Evolutionary conservation across 768 basidiomycete species (phyloP).

Genomic region (Pholiota molesta): DNA sequence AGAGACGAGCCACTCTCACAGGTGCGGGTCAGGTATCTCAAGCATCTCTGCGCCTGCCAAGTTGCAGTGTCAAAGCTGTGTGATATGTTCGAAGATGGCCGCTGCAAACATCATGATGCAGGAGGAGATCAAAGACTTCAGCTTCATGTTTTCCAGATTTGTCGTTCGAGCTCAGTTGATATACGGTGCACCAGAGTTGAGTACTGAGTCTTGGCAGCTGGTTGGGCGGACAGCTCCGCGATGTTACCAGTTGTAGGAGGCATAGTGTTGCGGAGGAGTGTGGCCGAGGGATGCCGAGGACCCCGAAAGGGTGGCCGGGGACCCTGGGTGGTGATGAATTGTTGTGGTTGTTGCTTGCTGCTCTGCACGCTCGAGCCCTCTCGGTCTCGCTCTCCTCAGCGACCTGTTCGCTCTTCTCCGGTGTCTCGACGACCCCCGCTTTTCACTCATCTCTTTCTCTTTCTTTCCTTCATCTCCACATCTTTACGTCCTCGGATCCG

Average conservation of each 20-base stretch:
- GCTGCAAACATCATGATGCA: too few relatives aligned
- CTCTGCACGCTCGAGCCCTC: slow-evolving; percentile 23
- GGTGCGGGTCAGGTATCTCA: too few relatives aligned
- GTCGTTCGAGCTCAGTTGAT: too few relatives aligned
- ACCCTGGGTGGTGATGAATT: slow-evolving; percentile 6
- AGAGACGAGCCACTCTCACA: too few relatives aligned
- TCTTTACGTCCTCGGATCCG: slow-evolving; percentile 8
- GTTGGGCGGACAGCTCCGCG: too few relatives aligned
- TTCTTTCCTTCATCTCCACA: slow-evolving; percentile 25
- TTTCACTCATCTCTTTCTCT: slow-evolving; percentile 34
- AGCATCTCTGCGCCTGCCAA: too few relatives aligned
- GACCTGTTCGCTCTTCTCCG: slow-evolving; percentile 35
- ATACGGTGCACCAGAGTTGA: too few relatives aligned
- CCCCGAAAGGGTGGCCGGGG: slow-evolving; percentile 13
- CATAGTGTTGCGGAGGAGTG: not conserved
- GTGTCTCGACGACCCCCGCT: slow-evolving; percentile 41
- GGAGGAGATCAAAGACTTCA: not conserved
- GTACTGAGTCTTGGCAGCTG: too few relatives aligned
- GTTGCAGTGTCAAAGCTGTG: too few relatives aligned
- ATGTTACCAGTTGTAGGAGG: too few relatives aligned
- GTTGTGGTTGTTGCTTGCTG: slow-evolving; percentile 8
- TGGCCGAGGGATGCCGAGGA: not conserved
- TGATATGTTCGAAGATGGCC: too few relatives aligned
- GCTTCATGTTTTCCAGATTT: too few relatives aligned
- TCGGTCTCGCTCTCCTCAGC: slow-evolving; percentile 27